Evolutionary conservation across 1,284 basidiomycete species (phyloP).

Genomic region (Cystobasidium slooffiae): DNA sequence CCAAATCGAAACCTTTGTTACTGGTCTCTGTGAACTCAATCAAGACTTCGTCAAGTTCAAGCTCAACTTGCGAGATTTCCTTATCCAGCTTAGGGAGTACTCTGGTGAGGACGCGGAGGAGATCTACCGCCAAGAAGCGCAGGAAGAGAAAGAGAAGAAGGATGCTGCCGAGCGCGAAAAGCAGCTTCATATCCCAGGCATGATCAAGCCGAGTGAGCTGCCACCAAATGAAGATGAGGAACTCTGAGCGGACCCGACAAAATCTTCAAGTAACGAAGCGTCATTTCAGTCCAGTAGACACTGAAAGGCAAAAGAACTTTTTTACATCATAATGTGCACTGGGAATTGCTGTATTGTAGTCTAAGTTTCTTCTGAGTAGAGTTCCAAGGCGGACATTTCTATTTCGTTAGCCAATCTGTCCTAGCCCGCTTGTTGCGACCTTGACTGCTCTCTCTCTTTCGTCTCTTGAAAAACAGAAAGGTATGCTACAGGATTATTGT

Average conservation of each 20-base stretch:
- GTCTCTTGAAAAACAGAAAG: too few relatives aligned
- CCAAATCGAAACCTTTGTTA: conserved; percentile 79
- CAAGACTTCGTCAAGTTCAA: conserved; percentile 93
- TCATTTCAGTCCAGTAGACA: too few relatives aligned
- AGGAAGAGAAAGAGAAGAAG: conserved; percentile 73
- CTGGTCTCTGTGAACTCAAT: conserved; percentile 80
- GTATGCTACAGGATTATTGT: too few relatives aligned
- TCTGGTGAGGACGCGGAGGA: conserved; percentile 71
- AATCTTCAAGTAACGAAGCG: background rate
- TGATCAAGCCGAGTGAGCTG: conserved; percentile 93
- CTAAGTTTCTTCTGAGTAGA: too few relatives aligned
- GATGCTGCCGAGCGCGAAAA: conserved; percentile 80
- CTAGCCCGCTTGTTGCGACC: too few relatives aligned
- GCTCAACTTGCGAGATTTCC: conserved; percentile 77
- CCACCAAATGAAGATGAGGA: conserved; percentile 81
- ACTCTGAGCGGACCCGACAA: conserved; percentile 2
- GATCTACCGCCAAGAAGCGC: conserved; percentile 92
- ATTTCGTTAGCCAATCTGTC: too few relatives aligned
- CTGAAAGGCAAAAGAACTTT: too few relatives aligned
- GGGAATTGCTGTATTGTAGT: too few relatives aligned
- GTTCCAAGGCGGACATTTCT: too few relatives aligned
- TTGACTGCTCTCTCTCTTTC: too few relatives aligned
- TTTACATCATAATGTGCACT: too few relatives aligned
- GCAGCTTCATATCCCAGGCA: conserved; percentile 94
- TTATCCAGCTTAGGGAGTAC: conserved; percentile 88